phyloP scores from a whole-genome alignment of 2,329 filamentous ascomycete genomes.

The Alternaria postmessia region DNA sequence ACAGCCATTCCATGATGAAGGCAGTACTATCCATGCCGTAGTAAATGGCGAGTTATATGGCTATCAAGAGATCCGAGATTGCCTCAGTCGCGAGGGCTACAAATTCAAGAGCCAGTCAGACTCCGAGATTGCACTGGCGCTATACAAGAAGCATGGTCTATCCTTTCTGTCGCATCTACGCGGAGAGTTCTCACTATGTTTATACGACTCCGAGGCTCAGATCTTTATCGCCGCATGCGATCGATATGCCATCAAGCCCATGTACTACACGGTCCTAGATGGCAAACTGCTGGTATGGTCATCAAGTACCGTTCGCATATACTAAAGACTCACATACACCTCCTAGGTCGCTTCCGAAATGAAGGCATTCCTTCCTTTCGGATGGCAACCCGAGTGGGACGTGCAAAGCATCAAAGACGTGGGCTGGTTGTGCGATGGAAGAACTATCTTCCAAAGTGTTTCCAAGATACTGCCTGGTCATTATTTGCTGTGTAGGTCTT shows the following conservation, averaged over 20 bases:
- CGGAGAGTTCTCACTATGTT: constrained; percentile 64
- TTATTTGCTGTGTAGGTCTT: constrained; percentile 38
- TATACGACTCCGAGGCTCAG: constrained; percentile 57
- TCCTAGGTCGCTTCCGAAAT: constrained; percentile 51
- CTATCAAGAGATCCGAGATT: constrained; percentile 55
- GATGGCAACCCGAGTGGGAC: constrained; percentile 64
- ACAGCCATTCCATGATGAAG: constrained; percentile 37
- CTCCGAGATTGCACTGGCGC: constrained; percentile 62
- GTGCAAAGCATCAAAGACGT: constrained; percentile 56
- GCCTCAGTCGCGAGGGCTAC: constrained; percentile 49
- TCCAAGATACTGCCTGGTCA: constrained; percentile 43
- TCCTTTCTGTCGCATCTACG: constrained; percentile 58
- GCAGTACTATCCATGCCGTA: constrained; percentile 59
- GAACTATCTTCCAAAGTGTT: constrained; percentile 62
- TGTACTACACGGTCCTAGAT: constrained; percentile 59
- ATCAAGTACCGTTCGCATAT: not conserved
- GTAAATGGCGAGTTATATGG: constrained; percentile 69
- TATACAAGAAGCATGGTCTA: constrained; percentile 57
- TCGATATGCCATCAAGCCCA: constrained; percentile 65
- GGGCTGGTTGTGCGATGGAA: constrained; percentile 55
- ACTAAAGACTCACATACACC: not conserved
- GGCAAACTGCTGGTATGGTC: constrained; percentile 50
- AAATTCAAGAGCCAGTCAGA: constrained; percentile 59
- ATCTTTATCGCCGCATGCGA: constrained; percentile 60
- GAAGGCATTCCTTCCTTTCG: constrained; percentile 62